phyloP scores from a whole-genome alignment of 257 asterid species.

The Fraxinus cuspidata region DNA sequence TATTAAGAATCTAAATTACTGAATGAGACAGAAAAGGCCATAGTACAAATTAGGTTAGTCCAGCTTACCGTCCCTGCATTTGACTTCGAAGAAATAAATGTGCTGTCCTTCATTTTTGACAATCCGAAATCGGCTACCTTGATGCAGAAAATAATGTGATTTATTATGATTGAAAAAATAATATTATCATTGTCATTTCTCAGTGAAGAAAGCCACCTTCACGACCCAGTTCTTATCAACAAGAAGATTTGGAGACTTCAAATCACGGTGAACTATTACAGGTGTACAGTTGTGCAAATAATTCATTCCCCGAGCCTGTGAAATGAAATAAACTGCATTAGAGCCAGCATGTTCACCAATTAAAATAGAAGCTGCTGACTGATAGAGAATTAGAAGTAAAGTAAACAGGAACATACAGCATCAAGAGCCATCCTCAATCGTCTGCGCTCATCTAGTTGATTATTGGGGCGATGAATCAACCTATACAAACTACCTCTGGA shows the following conservation, averaged over 20 bases:
- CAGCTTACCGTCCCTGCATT: slow-evolving; percentile 96
- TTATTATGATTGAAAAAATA: slow-evolving; percentile 26
- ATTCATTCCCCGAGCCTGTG: slow-evolving; percentile 97
- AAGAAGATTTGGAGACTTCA: slow-evolving; percentile 96
- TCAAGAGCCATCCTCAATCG: slow-evolving; percentile 95
- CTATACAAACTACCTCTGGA: slow-evolving; percentile 97
- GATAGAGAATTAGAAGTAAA: slow-evolving; percentile 20
- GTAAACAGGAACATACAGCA: slow-evolving; percentile 61
- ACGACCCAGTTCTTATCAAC: slow-evolving; percentile 98
- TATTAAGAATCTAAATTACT: neutral
- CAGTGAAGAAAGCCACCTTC: slow-evolving; percentile 58
- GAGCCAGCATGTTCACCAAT: slow-evolving; percentile 13
- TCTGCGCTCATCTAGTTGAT: slow-evolving; percentile 88
- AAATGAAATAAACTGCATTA: slow-evolving; percentile 24
- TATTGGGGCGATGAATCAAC: slow-evolving; percentile 87
- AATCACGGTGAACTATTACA: slow-evolving; percentile 91
- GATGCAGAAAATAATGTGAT: slow-evolving; percentile 26
- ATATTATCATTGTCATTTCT: slow-evolving; percentile 15
- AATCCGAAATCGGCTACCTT: slow-evolving; percentile 95
- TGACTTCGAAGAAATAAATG: slow-evolving; percentile 94
- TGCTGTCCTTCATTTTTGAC: slow-evolving; percentile 91
- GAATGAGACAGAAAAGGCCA: slow-evolving; percentile 2
- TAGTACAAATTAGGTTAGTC: neutral
- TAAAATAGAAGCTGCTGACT: slow-evolving; percentile 24
- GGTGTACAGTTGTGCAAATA: slow-evolving; percentile 92